Evolutionary conservation across 768 basidiomycete species (phyloP).

Genomic region (Termitomyces sp.): DNA sequence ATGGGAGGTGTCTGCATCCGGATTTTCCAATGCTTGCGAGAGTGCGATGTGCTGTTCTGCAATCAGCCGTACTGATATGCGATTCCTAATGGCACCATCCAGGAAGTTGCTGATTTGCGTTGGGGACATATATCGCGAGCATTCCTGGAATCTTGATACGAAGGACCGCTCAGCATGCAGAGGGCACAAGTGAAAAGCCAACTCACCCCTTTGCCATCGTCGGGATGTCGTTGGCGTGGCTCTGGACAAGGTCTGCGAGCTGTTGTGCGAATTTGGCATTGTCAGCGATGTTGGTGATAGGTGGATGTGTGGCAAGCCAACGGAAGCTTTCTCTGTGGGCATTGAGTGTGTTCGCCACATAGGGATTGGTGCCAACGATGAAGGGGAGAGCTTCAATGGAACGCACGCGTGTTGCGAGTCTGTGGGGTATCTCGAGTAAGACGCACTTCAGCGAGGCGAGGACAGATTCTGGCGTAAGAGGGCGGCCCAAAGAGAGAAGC

Average conservation of each 20-base stretch:
- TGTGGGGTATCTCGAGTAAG: slow-evolving; percentile 69
- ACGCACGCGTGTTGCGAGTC: slow-evolving; percentile 69
- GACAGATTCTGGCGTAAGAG: slow-evolving; percentile 64
- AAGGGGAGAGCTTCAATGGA: slow-evolving; percentile 75
- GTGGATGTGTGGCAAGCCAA: slow-evolving; percentile 61
- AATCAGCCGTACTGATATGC: slow-evolving; percentile 82
- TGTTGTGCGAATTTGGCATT: slow-evolving; percentile 64
- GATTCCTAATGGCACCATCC: slow-evolving; percentile 78
- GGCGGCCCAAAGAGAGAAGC: slow-evolving; percentile 70
- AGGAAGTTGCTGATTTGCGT: slow-evolving; percentile 75
- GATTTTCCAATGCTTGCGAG: slow-evolving; percentile 55
- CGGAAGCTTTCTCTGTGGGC: slow-evolving; percentile 67
- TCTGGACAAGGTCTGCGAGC: slow-evolving; percentile 65
- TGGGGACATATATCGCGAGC: slow-evolving; percentile 75
- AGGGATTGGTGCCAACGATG: slow-evolving; percentile 87
- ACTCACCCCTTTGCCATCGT: slow-evolving; percentile 83
- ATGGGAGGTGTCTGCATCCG: slow-evolving; percentile 31
- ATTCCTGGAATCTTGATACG: slow-evolving; percentile 77
- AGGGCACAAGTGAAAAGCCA: neutral
- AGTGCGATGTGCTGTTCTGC: slow-evolving; percentile 90
- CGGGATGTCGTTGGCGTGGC: slow-evolving; percentile 84
- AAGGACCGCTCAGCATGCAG: neutral
- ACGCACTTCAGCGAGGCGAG: slow-evolving; percentile 71
- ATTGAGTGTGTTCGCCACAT: slow-evolving; percentile 65
- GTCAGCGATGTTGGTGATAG: slow-evolving; percentile 59